These are phyloP conservation scores for Orobanche coerulescens DNA, from an alignment of 257 asterid genomes.

Conservation along the genomic window DNA sequence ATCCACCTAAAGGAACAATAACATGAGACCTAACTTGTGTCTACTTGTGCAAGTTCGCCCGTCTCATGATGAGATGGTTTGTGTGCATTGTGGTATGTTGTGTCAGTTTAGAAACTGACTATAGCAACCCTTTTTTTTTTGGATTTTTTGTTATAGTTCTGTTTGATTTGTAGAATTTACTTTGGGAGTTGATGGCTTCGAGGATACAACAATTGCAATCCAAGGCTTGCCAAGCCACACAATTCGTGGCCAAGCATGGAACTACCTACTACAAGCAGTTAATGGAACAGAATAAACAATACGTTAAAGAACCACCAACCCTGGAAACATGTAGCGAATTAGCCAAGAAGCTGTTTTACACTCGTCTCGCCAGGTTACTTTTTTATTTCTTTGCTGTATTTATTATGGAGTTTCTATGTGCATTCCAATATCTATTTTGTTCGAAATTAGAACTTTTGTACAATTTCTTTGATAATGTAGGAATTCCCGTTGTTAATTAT, in stretches of 20 bases:
- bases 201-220: constrained; percentile 47
- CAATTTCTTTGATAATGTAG: no score
- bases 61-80: background rate
- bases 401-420: background rate
- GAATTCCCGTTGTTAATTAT: background rate
- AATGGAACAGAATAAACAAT: constrained; percentile 55
- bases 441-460: background rate
- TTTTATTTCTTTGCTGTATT: background rate
- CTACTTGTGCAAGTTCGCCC: background rate
- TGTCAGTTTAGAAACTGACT: background rate
- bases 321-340: constrained; percentile 49
- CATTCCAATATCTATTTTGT: background rate
- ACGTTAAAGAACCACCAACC: constrained; percentile 51
- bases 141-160: background rate
- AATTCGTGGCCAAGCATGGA: constrained; percentile 46
- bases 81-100: background rate
- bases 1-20: no score
- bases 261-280: constrained; percentile 45
- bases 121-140: background rate
- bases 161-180: constrained; percentile 21
- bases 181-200: constrained; percentile 36
- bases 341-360: constrained; percentile 48
- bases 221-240: constrained; percentile 48
- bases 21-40: background rate
- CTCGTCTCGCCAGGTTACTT: constrained; percentile 61